A percentile compares a stretch with the other conserved stretches of the same genome.
Evolutionary conservation across 78 protist species (phyloP).

Genomic region (Dictyostelium brefeldianum): DNA sequence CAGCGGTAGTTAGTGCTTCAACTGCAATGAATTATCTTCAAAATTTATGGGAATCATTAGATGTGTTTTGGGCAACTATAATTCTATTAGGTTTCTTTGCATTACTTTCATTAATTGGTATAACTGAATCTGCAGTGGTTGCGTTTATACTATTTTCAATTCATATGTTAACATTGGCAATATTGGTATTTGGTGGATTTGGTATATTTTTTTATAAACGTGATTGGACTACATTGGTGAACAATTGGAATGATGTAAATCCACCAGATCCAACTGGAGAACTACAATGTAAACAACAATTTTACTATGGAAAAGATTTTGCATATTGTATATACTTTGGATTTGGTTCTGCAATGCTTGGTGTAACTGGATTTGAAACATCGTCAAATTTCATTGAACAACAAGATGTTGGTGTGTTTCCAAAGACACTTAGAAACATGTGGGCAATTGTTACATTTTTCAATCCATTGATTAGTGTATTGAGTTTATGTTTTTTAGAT

Average conservation of each 20-base stretch:
- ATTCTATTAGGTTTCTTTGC: constrained; percentile 76
- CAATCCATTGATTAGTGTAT: constrained; percentile 85
- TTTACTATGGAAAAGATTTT: constrained; percentile 25
- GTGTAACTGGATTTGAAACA: constrained; percentile 94
- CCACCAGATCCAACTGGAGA: not conserved
- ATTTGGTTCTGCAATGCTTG: constrained; percentile 92
- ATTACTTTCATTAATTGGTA: constrained; percentile 74
- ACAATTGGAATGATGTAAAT: constrained; percentile 2
- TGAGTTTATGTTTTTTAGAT: constrained; percentile 50
- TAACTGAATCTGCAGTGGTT: constrained; percentile 87
- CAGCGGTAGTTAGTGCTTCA: constrained; percentile 87
- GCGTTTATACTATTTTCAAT: constrained; percentile 83
- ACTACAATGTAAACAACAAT: constrained; percentile 2
- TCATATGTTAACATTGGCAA: constrained; percentile 82
- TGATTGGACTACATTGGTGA: not conserved
- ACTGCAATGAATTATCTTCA: constrained; percentile 67
- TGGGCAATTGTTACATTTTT: constrained; percentile 85
- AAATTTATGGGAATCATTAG: constrained; percentile 8
- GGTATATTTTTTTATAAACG: not conserved
- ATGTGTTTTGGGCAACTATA: constrained; percentile 68
- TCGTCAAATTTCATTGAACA: constrained; percentile 93
- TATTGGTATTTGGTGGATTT: constrained; percentile 78
- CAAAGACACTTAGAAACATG: constrained; percentile 90
- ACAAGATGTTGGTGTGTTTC: constrained; percentile 90
- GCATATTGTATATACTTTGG: constrained; percentile 86